Conservation (phyloP, 2,329 filamentous ascomycete genomes). For the Knufia fluminis region DNA sequence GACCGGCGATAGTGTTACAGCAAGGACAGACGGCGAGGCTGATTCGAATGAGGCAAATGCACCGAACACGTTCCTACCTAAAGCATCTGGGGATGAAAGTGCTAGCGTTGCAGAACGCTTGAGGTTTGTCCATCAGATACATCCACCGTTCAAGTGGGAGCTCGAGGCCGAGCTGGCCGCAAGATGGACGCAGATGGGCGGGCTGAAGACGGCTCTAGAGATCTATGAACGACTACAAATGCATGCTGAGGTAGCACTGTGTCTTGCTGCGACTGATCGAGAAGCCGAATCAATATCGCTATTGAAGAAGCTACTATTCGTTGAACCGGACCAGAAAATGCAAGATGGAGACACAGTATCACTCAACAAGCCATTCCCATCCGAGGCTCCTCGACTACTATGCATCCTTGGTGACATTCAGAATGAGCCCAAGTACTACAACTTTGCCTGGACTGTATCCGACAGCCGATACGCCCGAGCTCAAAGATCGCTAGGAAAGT, state of each 20-base stretch:
- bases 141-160: constrained; percentile 82
- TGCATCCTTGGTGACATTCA: constrained; percentile 92
- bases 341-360: constrained; percentile 57
- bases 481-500: constrained; percentile 74
- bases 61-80: constrained; percentile 72
- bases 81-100: constrained; percentile 63
- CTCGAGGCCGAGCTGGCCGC: constrained; percentile 87
- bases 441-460: constrained; percentile 81
- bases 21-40: constrained; percentile 27
- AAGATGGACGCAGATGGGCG: constrained; percentile 84
- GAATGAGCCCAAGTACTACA: constrained; percentile 62
- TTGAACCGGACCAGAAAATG: constrained; percentile 46
- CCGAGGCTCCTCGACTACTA: constrained; percentile 77
- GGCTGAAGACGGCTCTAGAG: constrained; percentile 78
- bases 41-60: constrained; percentile 30
- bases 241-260: constrained; percentile 91
- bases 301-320: constrained; percentile 69
- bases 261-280: constrained; percentile 66
- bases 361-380: constrained; percentile 54
- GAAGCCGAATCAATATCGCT: constrained; percentile 75
- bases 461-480: constrained; percentile 72
- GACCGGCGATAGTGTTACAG: constrained; percentile 30
- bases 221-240: constrained; percentile 90
- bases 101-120: constrained; percentile 69
- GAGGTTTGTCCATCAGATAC: constrained; percentile 73